Evolutionary conservation across 2,329 filamentous ascomycete species (phyloP).

Genomic region (Aspergillus niger): DNA sequence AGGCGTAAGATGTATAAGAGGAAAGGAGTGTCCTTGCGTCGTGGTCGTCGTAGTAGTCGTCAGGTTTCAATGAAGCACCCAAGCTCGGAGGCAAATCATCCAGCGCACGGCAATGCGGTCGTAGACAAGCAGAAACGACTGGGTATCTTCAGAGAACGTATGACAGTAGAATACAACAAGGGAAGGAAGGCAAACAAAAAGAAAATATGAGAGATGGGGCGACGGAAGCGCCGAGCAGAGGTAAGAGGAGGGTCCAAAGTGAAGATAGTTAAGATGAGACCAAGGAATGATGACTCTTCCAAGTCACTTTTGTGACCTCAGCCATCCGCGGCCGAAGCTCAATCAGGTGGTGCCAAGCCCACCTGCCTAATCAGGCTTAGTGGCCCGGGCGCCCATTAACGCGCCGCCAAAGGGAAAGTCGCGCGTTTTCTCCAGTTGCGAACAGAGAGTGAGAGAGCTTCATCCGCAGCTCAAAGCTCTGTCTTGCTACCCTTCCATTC

Average conservation of each 20-base stretch:
- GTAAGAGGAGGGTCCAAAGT: not conserved
- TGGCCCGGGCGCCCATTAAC: slow-evolving; percentile 35
- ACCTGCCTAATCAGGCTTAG: slow-evolving; percentile 27
- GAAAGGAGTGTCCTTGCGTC: slow-evolving; percentile 14
- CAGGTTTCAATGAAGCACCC: slow-evolving; percentile 23
- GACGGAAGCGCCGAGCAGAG: slow-evolving; percentile 10
- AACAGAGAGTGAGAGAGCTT: slow-evolving; percentile 14
- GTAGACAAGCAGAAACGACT: slow-evolving; percentile 21
- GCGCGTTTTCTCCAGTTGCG: slow-evolving; percentile 26
- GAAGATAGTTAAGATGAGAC: not conserved
- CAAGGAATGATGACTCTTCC: slow-evolving; percentile 13
- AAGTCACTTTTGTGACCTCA: not conserved
- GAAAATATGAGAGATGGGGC: slow-evolving; percentile 3
- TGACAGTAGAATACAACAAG: slow-evolving; percentile 21
- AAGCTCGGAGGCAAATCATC: slow-evolving; percentile 23
- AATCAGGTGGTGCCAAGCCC: slow-evolving; percentile 26
- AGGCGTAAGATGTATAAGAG: not conserved
- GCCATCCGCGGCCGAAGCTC: not conserved
- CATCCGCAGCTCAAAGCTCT: slow-evolving; percentile 22
- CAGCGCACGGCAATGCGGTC: slow-evolving; percentile 17
- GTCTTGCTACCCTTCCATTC: not conserved
- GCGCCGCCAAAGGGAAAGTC: slow-evolving; percentile 30
- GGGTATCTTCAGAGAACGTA: slow-evolving; percentile 23
- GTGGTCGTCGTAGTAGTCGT: slow-evolving; percentile 29
- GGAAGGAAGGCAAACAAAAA: slow-evolving; percentile 16